Evolutionary conservation across 2,329 filamentous ascomycete genomes (phyloP).

Genomic region (Stemphylium beticola): DNA sequence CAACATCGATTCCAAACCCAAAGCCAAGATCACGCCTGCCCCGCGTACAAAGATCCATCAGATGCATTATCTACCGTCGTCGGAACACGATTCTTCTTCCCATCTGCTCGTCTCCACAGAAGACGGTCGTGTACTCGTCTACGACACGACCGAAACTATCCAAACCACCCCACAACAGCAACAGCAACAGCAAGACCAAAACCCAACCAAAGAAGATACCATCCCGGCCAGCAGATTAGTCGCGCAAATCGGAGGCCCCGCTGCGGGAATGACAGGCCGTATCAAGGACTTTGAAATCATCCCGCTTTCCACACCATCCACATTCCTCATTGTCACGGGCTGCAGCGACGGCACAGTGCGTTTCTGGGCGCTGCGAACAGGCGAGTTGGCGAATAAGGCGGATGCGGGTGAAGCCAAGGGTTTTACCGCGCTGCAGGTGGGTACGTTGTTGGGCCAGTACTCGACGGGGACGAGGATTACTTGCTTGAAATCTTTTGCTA

Average conservation of each 20-base stretch:
- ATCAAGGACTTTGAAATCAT: conserved; percentile 89
- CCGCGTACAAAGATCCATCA: conserved; percentile 82
- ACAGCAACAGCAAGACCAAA: conserved; percentile 46
- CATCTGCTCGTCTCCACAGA: conserved; percentile 80
- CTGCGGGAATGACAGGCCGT: conserved; percentile 69
- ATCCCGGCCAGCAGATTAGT: conserved; percentile 67
- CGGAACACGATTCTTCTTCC: conserved; percentile 50
- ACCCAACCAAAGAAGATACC: conserved; percentile 35
- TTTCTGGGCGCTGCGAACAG: conserved; percentile 68
- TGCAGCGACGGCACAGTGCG: conserved; percentile 88
- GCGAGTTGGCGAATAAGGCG: conserved; percentile 29
- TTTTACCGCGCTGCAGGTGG: conserved; percentile 58
- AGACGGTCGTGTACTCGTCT: conserved; percentile 86
- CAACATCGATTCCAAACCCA: conserved; percentile 84
- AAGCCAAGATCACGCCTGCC: conserved; percentile 72
- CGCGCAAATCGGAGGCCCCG: conserved; percentile 79
- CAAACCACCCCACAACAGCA: conserved; percentile 33
- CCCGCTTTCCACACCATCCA: conserved; percentile 46
- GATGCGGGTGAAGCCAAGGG: conserved; percentile 23
- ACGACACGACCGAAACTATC: conserved; percentile 67
- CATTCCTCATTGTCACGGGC: conserved; percentile 68
- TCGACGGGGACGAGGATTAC: conserved; percentile 90
- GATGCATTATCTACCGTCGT: conserved; percentile 70
- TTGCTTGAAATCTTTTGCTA: conserved; percentile 83
- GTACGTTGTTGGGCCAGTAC: conserved; percentile 74